These are phyloP conservation scores for Teunomyces stri DNA, from an alignment of 805 yeast species.

Conservation along the genomic window DNA sequence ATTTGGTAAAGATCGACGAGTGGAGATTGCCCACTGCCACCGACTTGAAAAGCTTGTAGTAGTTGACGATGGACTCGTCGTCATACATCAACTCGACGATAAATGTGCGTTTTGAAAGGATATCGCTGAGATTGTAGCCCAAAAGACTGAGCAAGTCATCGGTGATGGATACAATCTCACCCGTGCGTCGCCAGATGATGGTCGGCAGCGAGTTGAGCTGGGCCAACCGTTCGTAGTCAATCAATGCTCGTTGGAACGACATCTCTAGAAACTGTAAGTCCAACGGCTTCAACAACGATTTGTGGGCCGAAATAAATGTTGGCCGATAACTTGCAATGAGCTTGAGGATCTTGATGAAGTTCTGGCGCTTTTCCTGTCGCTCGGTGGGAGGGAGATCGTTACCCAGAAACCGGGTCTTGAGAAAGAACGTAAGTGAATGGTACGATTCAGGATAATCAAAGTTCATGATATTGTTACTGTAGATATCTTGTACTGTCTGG, in stretches of 20 bases:
- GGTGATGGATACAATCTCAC: slow-evolving; percentile 78
- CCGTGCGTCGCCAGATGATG: slow-evolving; percentile 82
- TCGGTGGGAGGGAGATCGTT: slow-evolving; percentile 33
- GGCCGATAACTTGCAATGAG: slow-evolving; percentile 69
- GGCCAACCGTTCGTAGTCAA: slow-evolving; percentile 44
- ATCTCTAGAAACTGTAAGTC: slow-evolving; percentile 56
- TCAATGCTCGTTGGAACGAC: slow-evolving; percentile 43
- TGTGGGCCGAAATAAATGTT: slow-evolving; percentile 72
- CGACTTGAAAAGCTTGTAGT: slow-evolving; percentile 67
- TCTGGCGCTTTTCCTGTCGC: slow-evolving; percentile 28
- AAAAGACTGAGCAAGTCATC: slow-evolving; percentile 71
- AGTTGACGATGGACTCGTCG: slow-evolving; percentile 68
- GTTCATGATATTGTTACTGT: slow-evolving; percentile 44
- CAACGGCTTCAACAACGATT: slow-evolving; percentile 62
- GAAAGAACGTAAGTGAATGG: slow-evolving; percentile 56
- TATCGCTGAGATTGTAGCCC: slow-evolving; percentile 57
- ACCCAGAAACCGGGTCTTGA: slow-evolving; percentile 57
- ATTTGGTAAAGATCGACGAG: slow-evolving; percentile 50
- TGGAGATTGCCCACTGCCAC: slow-evolving; percentile 69
- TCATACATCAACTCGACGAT: slow-evolving; percentile 78
- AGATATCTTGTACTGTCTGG: slow-evolving; percentile 50
- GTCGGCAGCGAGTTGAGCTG: slow-evolving; percentile 71
- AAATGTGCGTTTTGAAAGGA: slow-evolving; percentile 58
- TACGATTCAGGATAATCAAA: slow-evolving; percentile 64
- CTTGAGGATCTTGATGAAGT: slow-evolving; percentile 46